Evolutionary conservation across 2,329 filamentous ascomycete genomes (phyloP), one percentile per base, ranked within the genome.

Genomic region (Trichoderma atrobrunneum): DNA sequence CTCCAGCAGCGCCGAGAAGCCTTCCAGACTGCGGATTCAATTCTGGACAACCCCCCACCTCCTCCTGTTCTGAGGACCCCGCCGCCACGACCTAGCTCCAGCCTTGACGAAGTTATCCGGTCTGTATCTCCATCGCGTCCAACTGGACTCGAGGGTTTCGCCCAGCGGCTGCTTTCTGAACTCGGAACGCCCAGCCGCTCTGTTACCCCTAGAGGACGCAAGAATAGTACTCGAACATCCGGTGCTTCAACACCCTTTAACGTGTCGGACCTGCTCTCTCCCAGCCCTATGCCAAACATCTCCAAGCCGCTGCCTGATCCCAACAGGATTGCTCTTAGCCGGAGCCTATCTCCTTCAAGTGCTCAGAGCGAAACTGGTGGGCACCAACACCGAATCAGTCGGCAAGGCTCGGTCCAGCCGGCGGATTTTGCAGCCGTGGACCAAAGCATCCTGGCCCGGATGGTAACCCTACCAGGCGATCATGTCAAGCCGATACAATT

Each of bases 341-440:
- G 84, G 56, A 83, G 84, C 48, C 82, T 82, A 62, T 87, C 87
- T 1, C 82, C 84, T 0, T 76, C 75, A 56, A 82, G 81, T 70
- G 78, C 74, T 12, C 73, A 76, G 16, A 78, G 79, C 26, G 76
- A 76, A 7, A 73, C 76, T 4, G 75, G 75, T 16, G 71, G 76
- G 7, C 74, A 43, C 18, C 39, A 73, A 5, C 74, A 73, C 18
- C 77, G 80, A 16, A 80, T 81, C 39, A 78, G 80, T 14, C 77
- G 82, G 14, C 78, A 81, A 7, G 74, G 75, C 56, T 74, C 74
- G 3, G 87, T 85, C 73, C 88, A 91, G 76, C 83, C 84, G 54
- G 87, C 87, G 10, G 88, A 88, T 0, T 91, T 90, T 79, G 86
- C 88, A n/a, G 89, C 88, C 2, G 84, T 90, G 26, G 89, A 91